phyloP scores from a whole-genome alignment of 2,329 filamentous ascomycete genomes.

The Aspergillus sp. region DNA sequence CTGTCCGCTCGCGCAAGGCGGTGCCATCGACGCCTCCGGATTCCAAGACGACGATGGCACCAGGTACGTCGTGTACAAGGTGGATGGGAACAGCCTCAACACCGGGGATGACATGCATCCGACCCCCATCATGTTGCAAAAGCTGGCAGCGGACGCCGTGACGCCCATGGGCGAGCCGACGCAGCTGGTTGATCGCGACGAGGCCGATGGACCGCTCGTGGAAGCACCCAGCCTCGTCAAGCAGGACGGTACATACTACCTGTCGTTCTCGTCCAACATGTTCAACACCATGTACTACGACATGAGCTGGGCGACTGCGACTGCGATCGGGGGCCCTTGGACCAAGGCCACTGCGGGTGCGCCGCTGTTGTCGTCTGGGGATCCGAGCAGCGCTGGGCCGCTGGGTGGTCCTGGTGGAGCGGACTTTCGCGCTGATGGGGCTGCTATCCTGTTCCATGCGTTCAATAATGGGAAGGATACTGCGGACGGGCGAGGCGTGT shows the following conservation, averaged over 20 bases:
- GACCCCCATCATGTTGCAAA: constrained; percentile 59
- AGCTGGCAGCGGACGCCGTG: constrained; percentile 48
- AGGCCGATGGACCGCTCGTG: constrained; percentile 56
- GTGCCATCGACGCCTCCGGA: constrained; percentile 59
- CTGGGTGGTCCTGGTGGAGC: constrained; percentile 30
- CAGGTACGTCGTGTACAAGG: constrained; percentile 60
- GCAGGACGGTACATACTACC: constrained; percentile 45
- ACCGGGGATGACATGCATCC: constrained; percentile 22
- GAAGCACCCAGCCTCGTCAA: constrained; percentile 55
- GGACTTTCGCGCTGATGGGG: constrained; percentile 22
- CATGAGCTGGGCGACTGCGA: constrained; percentile 53
- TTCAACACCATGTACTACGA: constrained; percentile 53
- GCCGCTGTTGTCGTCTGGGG: constrained; percentile 26
- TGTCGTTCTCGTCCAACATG: constrained; percentile 58
- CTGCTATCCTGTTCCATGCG: constrained; percentile 26
- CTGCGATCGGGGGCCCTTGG: constrained; percentile 25
- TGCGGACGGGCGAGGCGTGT: constrained; percentile 19
- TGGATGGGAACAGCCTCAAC: constrained; percentile 58
- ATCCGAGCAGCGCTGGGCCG: constrained; percentile 18
- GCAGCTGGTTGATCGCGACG: constrained; percentile 57
- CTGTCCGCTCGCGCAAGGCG: constrained; percentile 51
- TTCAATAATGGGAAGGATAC: constrained; percentile 21
- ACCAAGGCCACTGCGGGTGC: constrained; percentile 24
- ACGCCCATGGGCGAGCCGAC: constrained; percentile 47
- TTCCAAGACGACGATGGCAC: constrained; percentile 51